phyloP scores from a whole-genome alignment of 306 rosid genomes.

The Vigna hirtella region DNA sequence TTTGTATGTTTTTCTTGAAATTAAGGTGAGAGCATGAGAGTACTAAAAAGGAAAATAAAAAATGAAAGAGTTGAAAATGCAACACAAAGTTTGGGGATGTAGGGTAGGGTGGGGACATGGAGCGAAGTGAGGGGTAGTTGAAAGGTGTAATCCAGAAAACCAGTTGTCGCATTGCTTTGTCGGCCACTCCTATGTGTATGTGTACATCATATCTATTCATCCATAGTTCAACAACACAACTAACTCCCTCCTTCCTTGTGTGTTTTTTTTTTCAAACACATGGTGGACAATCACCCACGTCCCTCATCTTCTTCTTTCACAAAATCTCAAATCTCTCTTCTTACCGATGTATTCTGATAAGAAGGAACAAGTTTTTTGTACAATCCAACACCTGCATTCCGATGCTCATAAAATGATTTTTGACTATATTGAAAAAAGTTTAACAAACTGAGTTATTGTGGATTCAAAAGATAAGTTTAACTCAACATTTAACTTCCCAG shows the following conservation, averaged over 20 bases:
- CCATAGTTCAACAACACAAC: too few relatives aligned
- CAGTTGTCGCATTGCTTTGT: constrained; percentile 56
- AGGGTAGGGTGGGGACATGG: constrained; percentile 58
- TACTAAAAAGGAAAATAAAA: background rate
- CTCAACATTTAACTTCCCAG: too few relatives aligned
- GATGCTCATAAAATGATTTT: too few relatives aligned
- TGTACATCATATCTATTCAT: background rate
- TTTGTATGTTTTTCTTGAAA: too few relatives aligned
- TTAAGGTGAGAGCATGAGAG: too few relatives aligned
- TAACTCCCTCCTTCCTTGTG: too few relatives aligned
- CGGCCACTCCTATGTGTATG: constrained; percentile 49
- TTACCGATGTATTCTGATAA: background rate
- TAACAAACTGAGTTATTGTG: too few relatives aligned
- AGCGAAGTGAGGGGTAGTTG: constrained; percentile 44
- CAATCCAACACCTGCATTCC: too few relatives aligned
- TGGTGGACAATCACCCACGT: constrained; percentile 65
- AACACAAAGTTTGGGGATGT: background rate
- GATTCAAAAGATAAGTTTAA: too few relatives aligned
- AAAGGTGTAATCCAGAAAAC: constrained; percentile 50
- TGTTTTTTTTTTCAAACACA: background rate
- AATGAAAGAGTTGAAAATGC: background rate
- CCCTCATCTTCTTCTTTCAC: constrained; percentile 13
- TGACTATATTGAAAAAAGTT: too few relatives aligned
- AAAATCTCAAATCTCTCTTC: background rate
- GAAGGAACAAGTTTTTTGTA: too few relatives aligned